Conservation (phyloP, 1,284 basidiomycete species). For the Ganoderma leucocontextum region DNA sequence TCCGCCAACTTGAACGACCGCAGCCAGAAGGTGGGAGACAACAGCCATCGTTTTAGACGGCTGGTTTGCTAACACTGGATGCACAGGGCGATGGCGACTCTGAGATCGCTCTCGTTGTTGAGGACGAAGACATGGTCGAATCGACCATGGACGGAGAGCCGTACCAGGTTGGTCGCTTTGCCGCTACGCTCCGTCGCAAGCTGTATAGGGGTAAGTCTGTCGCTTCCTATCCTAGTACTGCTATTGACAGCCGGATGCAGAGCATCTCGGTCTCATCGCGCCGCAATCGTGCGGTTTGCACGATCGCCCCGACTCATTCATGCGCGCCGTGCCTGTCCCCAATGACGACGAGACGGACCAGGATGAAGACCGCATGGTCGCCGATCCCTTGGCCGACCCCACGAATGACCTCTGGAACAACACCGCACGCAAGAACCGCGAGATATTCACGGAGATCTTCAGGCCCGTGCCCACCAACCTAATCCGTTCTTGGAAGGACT, state of each 20-base stretch:
- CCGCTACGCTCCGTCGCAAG: constrained; percentile 78
- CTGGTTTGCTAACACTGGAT: constrained; percentile 9
- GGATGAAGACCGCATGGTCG: constrained; percentile 72
- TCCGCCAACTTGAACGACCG: constrained; percentile 92
- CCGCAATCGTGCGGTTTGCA: constrained; percentile 59
- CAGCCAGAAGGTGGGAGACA: constrained; percentile 65
- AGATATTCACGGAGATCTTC: constrained; percentile 86
- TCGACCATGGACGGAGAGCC: constrained; percentile 82
- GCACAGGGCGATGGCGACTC: constrained; percentile 88
- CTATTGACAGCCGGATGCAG: constrained; percentile 47
- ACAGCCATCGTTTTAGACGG: no score
- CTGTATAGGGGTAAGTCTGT: constrained; percentile 69
- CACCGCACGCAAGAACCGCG: constrained; percentile 83
- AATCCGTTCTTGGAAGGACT: constrained; percentile 80
- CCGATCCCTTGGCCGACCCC: constrained; percentile 79
- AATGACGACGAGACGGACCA: constrained; percentile 72
- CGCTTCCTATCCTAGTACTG: no score
- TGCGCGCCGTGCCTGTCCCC: constrained; percentile 79
- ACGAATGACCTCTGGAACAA: constrained; percentile 71
- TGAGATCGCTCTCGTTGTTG: constrained; percentile 91
- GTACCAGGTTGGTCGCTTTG: constrained; percentile 77
- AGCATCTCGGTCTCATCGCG: constrained; percentile 86
- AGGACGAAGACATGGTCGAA: constrained; percentile 84
- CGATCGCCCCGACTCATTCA: constrained; percentile 65
- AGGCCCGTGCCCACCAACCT: constrained; percentile 83